A percentile compares a stretch with the other conserved stretches of the same genome.
Conservation (phyloP, 2,329 filamentous ascomycete genomes). For the Calonectria crousiana region DNA sequence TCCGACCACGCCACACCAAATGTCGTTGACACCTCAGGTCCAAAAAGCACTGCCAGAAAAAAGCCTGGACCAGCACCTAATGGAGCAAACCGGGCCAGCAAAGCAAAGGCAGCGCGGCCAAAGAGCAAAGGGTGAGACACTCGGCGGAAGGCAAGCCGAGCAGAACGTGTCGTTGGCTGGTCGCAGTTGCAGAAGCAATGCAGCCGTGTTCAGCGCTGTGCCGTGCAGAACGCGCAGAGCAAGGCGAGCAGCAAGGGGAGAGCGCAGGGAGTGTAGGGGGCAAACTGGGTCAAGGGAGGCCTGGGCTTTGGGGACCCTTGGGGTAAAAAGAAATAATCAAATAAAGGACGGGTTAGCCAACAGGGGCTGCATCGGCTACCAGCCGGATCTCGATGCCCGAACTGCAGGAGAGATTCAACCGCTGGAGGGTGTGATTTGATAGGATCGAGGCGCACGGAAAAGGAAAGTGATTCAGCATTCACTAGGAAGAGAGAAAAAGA, state of each 20-base stretch:
- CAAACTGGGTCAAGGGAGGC: constrained; percentile 5
- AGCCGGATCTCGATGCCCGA: not conserved
- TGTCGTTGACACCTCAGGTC: constrained; percentile 22
- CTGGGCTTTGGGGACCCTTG: constrained; percentile 13
- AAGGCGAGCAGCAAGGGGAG: not conserved
- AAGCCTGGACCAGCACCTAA: constrained; percentile 14
- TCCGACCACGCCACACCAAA: constrained; percentile 20
- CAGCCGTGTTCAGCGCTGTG: not conserved
- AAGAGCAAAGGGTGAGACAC: constrained; percentile 15
- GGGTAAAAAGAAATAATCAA: constrained; percentile 28
- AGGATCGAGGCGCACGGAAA: not conserved
- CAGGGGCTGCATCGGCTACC: constrained; percentile 12
- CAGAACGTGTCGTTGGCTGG: not conserved
- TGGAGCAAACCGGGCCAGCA: not conserved
- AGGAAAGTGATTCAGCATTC: not conserved
- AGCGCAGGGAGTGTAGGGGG: constrained; percentile 1
- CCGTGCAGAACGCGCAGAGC: not conserved
- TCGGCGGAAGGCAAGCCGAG: constrained; percentile 11
- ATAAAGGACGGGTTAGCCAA: constrained; percentile 19
- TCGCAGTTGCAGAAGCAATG: constrained; percentile 6
- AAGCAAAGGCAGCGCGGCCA: constrained; percentile 1
- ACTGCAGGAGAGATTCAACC: constrained; percentile 5
- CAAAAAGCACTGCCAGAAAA: constrained; percentile 15
- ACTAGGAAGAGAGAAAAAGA: constrained; percentile 29
- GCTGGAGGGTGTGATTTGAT: constrained; percentile 17